phyloP scores from a whole-genome alignment of 441 rosid genomes.

The Theobroma grandiflorum region DNA sequence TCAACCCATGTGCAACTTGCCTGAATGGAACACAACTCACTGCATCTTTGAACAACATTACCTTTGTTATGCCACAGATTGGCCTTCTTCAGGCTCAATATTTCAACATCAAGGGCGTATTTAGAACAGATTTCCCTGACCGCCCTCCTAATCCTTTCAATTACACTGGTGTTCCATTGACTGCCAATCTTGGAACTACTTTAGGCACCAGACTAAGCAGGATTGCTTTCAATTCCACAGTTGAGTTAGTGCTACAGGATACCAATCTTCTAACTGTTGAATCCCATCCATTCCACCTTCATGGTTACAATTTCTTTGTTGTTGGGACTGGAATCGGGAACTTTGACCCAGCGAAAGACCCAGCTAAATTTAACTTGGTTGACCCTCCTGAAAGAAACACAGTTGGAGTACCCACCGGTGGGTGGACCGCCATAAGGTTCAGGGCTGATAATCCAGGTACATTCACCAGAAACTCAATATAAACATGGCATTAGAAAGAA shows the following conservation, averaged over 20 bases:
- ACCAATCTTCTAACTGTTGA: constrained; percentile 67
- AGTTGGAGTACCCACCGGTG: constrained; percentile 62
- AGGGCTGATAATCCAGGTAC: constrained; percentile 72
- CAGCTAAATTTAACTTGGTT: constrained; percentile 58
- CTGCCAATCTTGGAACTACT: constrained; percentile 57
- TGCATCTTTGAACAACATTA: constrained; percentile 68
- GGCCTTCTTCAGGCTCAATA: constrained; percentile 70
- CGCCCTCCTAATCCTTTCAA: constrained; percentile 57
- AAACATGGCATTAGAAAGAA: background rate
- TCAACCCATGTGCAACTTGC: constrained; percentile 54
- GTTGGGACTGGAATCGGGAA: constrained; percentile 72
- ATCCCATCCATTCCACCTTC: constrained; percentile 78
- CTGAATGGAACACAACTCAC: constrained; percentile 56
- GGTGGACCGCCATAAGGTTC: constrained; percentile 74
- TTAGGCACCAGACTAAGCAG: constrained; percentile 59
- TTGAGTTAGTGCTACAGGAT: constrained; percentile 66
- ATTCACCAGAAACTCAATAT: background rate
- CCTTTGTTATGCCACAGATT: constrained; percentile 57
- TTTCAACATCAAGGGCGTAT: constrained; percentile 49
- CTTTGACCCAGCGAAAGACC: constrained; percentile 57
- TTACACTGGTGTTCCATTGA: constrained; percentile 66
- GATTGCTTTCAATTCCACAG: constrained; percentile 57
- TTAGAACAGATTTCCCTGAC: constrained; percentile 63
- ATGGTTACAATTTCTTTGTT: constrained; percentile 70
- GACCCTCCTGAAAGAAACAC: constrained; percentile 68